phyloP scores from a whole-genome alignment of 2,329 filamentous ascomycete species.

The Stachybotrys elegans region DNA sequence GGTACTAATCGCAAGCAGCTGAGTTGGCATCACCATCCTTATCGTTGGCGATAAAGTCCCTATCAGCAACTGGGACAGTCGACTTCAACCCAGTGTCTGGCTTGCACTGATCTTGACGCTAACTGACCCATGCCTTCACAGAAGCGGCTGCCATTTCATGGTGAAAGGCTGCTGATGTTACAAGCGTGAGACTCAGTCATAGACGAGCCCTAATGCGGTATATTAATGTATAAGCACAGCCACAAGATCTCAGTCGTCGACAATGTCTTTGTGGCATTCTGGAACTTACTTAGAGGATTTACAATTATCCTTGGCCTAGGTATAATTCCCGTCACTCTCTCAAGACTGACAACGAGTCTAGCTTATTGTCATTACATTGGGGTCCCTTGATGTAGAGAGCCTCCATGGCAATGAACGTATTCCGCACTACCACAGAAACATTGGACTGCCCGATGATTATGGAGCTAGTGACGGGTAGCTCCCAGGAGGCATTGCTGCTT shows the following conservation, averaged over 20 bases:
- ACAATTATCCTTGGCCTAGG: constrained; percentile 14
- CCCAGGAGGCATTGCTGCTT: constrained; percentile 10
- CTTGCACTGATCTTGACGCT: no score
- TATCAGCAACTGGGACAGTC: no score
- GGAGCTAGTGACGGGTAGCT: constrained; percentile 12
- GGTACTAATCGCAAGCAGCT: no score
- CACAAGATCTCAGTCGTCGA: constrained; percentile 8
- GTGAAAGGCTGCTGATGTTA: constrained; percentile 12
- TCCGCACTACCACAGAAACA: constrained; percentile 2
- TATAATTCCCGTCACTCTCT: no score
- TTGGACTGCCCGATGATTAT: constrained; percentile 10
- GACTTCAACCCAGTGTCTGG: no score
- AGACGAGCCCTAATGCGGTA: neutral
- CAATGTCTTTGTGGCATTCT: constrained; percentile 11
- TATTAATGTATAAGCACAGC: neutral
- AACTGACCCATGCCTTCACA: constrained; percentile 13
- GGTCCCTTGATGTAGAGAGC: constrained; percentile 14
- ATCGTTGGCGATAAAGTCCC: no score
- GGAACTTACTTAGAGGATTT: constrained; percentile 11
- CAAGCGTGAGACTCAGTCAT: constrained; percentile 9
- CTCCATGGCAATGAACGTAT: constrained; percentile 12
- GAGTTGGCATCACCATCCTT: no score
- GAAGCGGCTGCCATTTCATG: constrained; percentile 15
- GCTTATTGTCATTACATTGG: constrained; percentile 13
- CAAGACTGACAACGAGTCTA: no score